Percentiles rank a stretch among this genome's conserved stretches.
These are phyloP conservation scores for Eucalyptus viminalis DNA, from an alignment of 345 rosid genomes.

Conservation along the genomic window DNA sequence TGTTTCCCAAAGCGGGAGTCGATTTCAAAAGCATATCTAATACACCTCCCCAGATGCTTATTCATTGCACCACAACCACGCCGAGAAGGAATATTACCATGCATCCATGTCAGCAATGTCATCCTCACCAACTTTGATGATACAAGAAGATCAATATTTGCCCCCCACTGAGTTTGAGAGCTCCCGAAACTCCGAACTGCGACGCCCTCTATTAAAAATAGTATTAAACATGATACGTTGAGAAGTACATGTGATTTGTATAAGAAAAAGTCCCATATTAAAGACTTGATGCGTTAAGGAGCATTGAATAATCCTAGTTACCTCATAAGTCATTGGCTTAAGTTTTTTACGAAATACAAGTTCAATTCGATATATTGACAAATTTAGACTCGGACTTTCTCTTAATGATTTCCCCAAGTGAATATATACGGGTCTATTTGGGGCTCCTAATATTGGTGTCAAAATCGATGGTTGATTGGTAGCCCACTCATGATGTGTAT, in stretches of 20 bases:
- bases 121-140: not conserved
- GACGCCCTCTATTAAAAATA: not conserved
- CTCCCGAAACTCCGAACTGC: not conserved
- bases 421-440: not conserved
- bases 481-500: not conserved
- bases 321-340: not conserved
- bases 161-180: not conserved
- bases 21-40: not conserved
- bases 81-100: not conserved
- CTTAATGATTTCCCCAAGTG: not conserved
- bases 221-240: not conserved
- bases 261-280: not conserved
- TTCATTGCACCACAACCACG: not conserved
- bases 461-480: not conserved
- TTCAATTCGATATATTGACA: not conserved
- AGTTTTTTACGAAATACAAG: too few species aligned
- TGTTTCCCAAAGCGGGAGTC: not conserved
- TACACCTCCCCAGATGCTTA: not conserved
- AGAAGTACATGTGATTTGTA: not conserved
- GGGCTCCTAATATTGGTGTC: not conserved
- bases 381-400: accelerated
- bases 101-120: not conserved
- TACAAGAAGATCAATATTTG: not conserved
- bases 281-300: not conserved
- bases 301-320: not conserved